Conservation (phyloP, 164 flowering plant genomes). For the Dillenia turbinata region DNA sequence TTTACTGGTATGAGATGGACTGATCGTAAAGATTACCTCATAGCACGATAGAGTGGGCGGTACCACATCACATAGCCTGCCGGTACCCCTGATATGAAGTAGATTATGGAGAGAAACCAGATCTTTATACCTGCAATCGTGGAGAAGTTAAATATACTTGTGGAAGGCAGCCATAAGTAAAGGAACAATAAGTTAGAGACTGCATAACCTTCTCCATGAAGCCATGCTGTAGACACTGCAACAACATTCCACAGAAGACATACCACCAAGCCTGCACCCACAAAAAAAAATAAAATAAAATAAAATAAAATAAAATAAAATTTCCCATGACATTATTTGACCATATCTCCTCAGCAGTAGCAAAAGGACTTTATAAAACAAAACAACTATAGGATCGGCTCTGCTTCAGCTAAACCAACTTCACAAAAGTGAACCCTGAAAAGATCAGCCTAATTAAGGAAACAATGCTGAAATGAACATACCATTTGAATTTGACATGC, state of each 20-base stretch:
- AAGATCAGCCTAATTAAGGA: too few species aligned
- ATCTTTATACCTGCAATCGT: background rate
- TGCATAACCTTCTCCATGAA: conserved; percentile 57
- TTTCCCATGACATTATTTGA: too few species aligned
- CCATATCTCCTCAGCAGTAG: too few species aligned
- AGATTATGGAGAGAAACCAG: background rate
- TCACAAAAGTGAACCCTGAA: too few species aligned
- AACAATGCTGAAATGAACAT: too few species aligned
- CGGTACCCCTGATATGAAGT: conserved; percentile 47
- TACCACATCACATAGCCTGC: conserved; percentile 94
- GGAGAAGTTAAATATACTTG: background rate
- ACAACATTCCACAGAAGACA: conserved; percentile 65
- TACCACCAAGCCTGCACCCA: conserved; percentile 42
- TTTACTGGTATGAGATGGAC: too few species aligned
- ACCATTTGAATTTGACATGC: too few species aligned
- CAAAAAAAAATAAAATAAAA: background rate
- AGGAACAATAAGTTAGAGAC: background rate
- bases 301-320: background rate
- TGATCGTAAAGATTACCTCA: conserved; percentile 47
- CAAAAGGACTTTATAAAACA: too few species aligned
- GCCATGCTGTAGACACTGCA: conserved; percentile 59
- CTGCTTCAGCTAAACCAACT: too few species aligned
- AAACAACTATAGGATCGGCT: too few species aligned
- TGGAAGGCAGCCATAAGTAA: background rate
- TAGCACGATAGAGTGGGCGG: conserved; percentile 96